Evolutionary conservation across 1,284 basidiomycete genomes (phyloP), one percentile per base, ranked within the genome.

Genomic region (Fomes fomentarius): DNA sequence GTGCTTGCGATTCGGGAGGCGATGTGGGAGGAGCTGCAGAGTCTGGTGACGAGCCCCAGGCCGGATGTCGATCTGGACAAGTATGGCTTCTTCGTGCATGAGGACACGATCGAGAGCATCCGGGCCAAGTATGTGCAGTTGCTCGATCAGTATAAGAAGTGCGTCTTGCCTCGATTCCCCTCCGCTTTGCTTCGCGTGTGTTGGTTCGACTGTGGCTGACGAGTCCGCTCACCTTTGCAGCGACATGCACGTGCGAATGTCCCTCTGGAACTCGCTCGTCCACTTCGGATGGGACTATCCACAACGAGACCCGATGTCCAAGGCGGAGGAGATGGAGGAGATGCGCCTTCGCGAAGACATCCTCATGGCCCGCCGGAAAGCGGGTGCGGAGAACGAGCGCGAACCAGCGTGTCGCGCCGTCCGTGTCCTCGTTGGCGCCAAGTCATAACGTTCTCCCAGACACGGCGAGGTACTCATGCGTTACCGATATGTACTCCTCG

Each of bases 11-110:
- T 84, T 61, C 79, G 84, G 66, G 87, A 90, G 66, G 82, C 86
- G 35, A 88, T 90, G 85, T 90, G 87, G 87, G 87, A 88, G 56
- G 86, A 87, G 55, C 74, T 90, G 43, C 78, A 80, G 57, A 79
- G 83, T 60, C 75, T 81, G 55, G 75, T 84, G 67, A 72, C 37
- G 39, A 33, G 31, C 79, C 39, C 84, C 84, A 60, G 30, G 42
- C 71, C 78, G 51, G 77, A 75, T 42, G 72, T 76, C 6, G 76
- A 82, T 52, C 68, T 89, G 30, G 69, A 70, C 52, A 75, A 74
- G 26, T 76, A 83, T 59, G 87, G 87, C 15, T 89, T 87, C 85
- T 48, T 33, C 28, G 40, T 46, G 40, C 38, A 51, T 21, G 57
- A 54, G 57, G 57, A 58, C 42, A 58, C 57, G 50, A n/a, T 42